Evolutionary conservation across 129 eudicot species (phyloP).

Genomic region (Kitagawia praeruptora): DNA sequence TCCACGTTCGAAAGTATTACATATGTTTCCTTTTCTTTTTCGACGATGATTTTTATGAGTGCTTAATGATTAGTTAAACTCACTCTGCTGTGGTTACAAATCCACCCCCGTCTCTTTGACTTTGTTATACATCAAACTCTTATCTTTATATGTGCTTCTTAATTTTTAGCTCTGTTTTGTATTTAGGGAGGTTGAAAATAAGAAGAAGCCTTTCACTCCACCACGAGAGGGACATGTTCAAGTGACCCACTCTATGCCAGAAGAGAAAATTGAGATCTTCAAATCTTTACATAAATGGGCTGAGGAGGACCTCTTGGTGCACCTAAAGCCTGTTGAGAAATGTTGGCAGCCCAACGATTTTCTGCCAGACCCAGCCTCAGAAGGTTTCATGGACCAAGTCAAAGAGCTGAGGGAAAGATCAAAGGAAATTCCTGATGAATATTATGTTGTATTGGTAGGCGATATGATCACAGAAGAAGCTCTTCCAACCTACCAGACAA

Average conservation of each 20-base stretch:
- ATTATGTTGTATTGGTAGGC: constrained; percentile 42
- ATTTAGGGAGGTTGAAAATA: constrained; percentile 22
- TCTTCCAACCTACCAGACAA: constrained; percentile 44
- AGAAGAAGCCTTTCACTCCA: constrained; percentile 29
- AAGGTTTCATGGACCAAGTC: constrained; percentile 33
- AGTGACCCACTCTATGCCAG: constrained; percentile 43
- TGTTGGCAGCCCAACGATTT: constrained; percentile 44
- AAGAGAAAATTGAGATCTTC: constrained; percentile 33
- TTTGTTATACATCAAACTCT: background rate
- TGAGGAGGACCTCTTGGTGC: constrained; percentile 30
- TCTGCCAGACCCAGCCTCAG: constrained; percentile 44
- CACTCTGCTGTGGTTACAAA: background rate
- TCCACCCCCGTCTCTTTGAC: background rate
- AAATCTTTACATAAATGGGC: constrained; percentile 37
- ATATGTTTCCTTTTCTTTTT: too few relatives aligned
- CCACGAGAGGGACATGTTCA: constrained; percentile 40
- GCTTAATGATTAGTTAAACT: background rate
- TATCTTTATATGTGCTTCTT: background rate
- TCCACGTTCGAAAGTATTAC: background rate
- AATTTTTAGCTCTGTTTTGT: background rate
- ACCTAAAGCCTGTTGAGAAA: constrained; percentile 39
- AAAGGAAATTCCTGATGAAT: constrained; percentile 42
- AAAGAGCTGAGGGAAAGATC: constrained; percentile 32
- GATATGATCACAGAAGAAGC: constrained; percentile 48
- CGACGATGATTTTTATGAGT: too few relatives aligned